Base-by-base conservation (phyloP, 2,329 filamentous ascomycete species). In the Aurifilum marmelostoma region DNA sequence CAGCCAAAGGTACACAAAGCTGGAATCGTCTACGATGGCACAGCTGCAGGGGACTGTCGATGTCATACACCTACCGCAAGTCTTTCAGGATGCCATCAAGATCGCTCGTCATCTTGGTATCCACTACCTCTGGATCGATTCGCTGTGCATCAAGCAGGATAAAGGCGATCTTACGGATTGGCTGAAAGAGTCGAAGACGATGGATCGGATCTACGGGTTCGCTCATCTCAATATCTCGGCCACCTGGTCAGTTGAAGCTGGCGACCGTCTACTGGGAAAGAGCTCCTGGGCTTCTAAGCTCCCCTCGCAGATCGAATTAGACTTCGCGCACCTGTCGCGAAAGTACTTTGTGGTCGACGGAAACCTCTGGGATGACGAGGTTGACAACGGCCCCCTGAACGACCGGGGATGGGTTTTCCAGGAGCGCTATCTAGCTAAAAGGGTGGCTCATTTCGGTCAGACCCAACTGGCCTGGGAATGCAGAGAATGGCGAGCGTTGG, bases 401-500 rank as follows among this genome's bases (percentile, higher is more conserved):
- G 21, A 50, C 6, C 47, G 21, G 5, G 47, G 47, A 21, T 50
- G 47, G 47, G 47, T 50, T 50, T 50, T 50, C 47, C 47, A 24
- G n/a, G 47, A 50, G 24, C 47, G 47, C 47, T 50, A 50, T 50
- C n/a, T 50, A 24, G 47, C 47, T 24, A 50, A 24, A 50, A 21
- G 47, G 47, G 47, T 50, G 47, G 47, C 47, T 50, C 47, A 50
- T 50, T 50, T 50, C n/a, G 47, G 47, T 9, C 47, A 52, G 50
- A 52, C n/a, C 50, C 50, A 52, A 52, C 21, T 52, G 50, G 50
- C 50, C n/a, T 52, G 50, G 50, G 50, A 52, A 52, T 52, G 50
- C 50, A 52, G 50, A 52, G 50, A 52, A 52, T 52, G 50, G 50
- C 50, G 50, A 52, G 50, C 50, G n/a, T 27, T 52, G 24, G 50